phyloP scores from a whole-genome alignment of 495 filamentous ascomycete species.

The Penicillium dipodomyicola region DNA sequence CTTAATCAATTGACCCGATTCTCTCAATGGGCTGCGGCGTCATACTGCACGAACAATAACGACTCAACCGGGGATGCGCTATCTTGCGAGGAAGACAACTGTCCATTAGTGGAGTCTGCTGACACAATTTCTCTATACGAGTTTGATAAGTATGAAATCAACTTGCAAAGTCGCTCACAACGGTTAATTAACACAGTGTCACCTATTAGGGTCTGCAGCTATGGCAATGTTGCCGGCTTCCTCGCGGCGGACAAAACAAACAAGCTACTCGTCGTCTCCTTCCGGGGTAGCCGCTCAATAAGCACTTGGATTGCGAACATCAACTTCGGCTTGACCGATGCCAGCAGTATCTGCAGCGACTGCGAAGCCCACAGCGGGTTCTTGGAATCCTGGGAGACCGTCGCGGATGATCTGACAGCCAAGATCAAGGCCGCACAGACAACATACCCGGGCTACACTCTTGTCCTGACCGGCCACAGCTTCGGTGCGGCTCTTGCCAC shows the following conservation, averaged over 20 bases:
- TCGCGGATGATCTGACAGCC: constrained; percentile 40
- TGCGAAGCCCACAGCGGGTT: constrained; percentile 58
- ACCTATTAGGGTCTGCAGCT: constrained; percentile 41
- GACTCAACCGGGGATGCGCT: constrained; percentile 47
- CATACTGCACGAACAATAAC: constrained; percentile 61
- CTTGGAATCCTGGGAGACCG: constrained; percentile 52
- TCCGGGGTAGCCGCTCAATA: constrained; percentile 63
- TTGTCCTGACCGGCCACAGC: constrained; percentile 66
- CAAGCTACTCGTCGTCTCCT: constrained; percentile 61
- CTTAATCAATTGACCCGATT: constrained; percentile 55
- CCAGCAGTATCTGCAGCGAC: constrained; percentile 33
- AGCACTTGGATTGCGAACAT: constrained; percentile 67
- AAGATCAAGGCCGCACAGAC: constrained; percentile 32
- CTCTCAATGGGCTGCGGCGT: constrained; percentile 67
- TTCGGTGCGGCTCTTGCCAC: constrained; percentile 65
- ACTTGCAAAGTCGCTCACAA: not conserved
- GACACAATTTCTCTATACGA: constrained; percentile 54
- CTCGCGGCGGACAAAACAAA: constrained; percentile 64
- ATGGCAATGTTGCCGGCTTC: constrained; percentile 66
- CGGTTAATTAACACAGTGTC: constrained; percentile 5
- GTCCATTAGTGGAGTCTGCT: constrained; percentile 57
- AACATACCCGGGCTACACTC: constrained; percentile 47
- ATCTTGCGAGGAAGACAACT: constrained; percentile 57
- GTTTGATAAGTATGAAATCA: constrained; percentile 58
- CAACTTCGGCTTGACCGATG: constrained; percentile 38